These are phyloP conservation scores for Euphrasia confusa DNA, from an alignment of 257 asterid genomes.

Conservation along the genomic window DNA sequence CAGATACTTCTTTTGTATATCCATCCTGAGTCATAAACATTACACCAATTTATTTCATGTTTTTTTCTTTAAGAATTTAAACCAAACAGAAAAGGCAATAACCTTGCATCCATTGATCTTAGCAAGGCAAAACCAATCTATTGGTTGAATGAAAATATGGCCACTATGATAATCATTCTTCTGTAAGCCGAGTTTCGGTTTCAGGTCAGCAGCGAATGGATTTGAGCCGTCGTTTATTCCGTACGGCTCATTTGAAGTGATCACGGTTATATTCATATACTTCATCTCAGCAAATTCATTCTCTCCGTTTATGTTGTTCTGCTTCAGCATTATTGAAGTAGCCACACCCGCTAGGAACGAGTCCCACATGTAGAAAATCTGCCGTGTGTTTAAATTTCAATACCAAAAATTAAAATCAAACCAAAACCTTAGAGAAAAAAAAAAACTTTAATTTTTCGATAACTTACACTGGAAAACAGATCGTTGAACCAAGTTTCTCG, in stretches of 20 bases:
- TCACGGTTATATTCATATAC: constrained; percentile 65
- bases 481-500: constrained; percentile 68
- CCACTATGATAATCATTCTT: constrained; percentile 75
- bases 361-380: constrained; percentile 94
- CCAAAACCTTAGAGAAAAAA: not conserved
- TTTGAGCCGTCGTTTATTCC: constrained; percentile 64
- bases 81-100: constrained; percentile 8
- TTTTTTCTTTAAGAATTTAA: not conserved
- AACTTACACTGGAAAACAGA: constrained; percentile 54
- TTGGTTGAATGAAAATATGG: constrained; percentile 63
- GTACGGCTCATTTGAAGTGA: constrained; percentile 69
- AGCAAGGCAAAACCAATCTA: constrained; percentile 64
- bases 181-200: constrained; percentile 44
- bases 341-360: constrained; percentile 75
- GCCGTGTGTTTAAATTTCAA: constrained; percentile 24
- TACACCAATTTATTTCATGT: not conserved
- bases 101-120: constrained; percentile 67
- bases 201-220: constrained; percentile 52
- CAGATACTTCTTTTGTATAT: constrained; percentile 45
- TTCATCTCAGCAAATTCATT: constrained; percentile 86
- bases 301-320: constrained; percentile 40
- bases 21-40: constrained; percentile 50
- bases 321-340: constrained; percentile 67
- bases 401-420: not conserved
- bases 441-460: not conserved